phyloP scores from a whole-genome alignment of 148 eudicot genomes.

The Rhododendron williamsianum region DNA sequence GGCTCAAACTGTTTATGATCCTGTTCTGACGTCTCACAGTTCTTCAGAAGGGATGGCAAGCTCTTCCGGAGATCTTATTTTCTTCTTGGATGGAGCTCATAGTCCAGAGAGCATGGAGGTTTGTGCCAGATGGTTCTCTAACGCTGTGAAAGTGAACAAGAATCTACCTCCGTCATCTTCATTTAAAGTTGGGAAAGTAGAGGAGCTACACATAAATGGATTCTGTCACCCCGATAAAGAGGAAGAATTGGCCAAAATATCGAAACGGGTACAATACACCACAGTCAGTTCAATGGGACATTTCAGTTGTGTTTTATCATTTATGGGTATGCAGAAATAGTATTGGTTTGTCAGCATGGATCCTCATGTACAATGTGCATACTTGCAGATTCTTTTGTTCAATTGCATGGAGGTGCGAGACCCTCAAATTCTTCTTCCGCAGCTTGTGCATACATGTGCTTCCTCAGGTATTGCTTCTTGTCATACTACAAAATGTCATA shows the following conservation, averaged over 20 bases:
- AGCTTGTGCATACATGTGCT: conserved; percentile 67
- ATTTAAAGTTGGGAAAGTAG: conserved; percentile 15
- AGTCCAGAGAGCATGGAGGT: conserved; percentile 91
- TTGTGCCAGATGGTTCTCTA: conserved; percentile 78
- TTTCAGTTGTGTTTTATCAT: neutral
- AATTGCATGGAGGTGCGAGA: conserved; percentile 90
- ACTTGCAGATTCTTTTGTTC: conserved; percentile 66
- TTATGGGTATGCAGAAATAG: neutral
- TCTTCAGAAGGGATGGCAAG: conserved; percentile 5
- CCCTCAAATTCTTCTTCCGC: conserved; percentile 69
- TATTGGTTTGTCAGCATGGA: neutral
- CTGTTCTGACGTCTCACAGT: conserved; percentile 16
- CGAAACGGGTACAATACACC: conserved; percentile 38
- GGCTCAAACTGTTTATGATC: conserved; percentile 67
- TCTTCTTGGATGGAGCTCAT: conserved; percentile 89
- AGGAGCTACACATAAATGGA: conserved; percentile 27
- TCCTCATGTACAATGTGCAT: neutral
- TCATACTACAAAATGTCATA: neutral
- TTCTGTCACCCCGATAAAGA: conserved; percentile 21
- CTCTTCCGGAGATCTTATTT: conserved; percentile 50
- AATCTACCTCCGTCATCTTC: conserved; percentile 19
- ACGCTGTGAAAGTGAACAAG: conserved; percentile 40
- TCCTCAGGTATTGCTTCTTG: conserved; percentile 48
- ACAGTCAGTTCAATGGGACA: neutral
- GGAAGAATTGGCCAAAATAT: conserved; percentile 15